Conservation (phyloP, 768 basidiomycete species). For the Coprinellus micaceus region DNA sequence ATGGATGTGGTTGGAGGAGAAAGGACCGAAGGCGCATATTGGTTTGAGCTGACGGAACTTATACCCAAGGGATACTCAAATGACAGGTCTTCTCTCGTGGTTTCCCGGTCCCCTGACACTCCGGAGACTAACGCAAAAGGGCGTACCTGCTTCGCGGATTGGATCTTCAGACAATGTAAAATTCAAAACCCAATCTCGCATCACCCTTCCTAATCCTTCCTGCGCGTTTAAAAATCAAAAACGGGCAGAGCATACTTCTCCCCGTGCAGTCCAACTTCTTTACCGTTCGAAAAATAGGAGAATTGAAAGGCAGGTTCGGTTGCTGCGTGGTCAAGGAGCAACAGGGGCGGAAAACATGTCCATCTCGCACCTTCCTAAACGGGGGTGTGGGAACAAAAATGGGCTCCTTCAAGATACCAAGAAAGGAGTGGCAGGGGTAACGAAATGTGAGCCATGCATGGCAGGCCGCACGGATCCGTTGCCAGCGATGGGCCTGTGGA, state of each 20-base stretch:
- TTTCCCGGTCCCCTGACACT: slow-evolving; percentile 38
- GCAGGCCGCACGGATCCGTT: not conserved
- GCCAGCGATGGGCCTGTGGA: not conserved
- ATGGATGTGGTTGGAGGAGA: slow-evolving; percentile 38
- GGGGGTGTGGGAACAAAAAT: slow-evolving; percentile 4
- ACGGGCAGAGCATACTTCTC: not conserved
- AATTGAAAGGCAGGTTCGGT: not conserved
- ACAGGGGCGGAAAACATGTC: slow-evolving; percentile 3
- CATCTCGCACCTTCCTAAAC: slow-evolving; percentile 7
- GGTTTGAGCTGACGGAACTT: slow-evolving; percentile 55
- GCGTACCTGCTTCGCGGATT: slow-evolving; percentile 13
- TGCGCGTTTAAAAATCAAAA: not conserved
- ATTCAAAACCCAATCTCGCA: slow-evolving; percentile 9
- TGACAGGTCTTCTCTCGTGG: slow-evolving; percentile 49
- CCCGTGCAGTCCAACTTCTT: not conserved
- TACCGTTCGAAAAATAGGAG: not conserved
- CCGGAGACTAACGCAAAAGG: slow-evolving; percentile 12
- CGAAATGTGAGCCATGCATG: slow-evolving; percentile 1
- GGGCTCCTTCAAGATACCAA: slow-evolving; percentile 10
- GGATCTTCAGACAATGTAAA: slow-evolving; percentile 8
- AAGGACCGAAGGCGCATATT: slow-evolving; percentile 42
- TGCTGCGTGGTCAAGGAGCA: not conserved
- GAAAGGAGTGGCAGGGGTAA: slow-evolving; percentile 11
- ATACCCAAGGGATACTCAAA: slow-evolving; percentile 44
- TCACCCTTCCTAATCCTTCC: slow-evolving; percentile 1